phyloP scores from a whole-genome alignment of 495 filamentous ascomycete species.

The Hyaloscypha hepaticicola region DNA sequence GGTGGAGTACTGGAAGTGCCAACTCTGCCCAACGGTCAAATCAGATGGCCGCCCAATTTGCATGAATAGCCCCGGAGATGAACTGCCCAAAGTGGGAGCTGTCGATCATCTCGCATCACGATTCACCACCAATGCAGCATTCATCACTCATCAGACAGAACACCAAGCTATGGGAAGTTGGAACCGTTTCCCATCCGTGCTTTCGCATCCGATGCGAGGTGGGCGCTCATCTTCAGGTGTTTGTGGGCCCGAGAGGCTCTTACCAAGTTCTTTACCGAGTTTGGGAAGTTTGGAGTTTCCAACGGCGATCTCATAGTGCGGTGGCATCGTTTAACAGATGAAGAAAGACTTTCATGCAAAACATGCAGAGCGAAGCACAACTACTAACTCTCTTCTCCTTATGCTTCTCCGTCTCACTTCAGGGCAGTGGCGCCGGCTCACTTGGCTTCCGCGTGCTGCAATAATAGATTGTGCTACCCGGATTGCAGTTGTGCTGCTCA shows the following conservation, averaged over 20 bases:
- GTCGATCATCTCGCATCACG: conserved; percentile 13
- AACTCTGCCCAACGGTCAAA: neutral
- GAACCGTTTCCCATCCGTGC: neutral
- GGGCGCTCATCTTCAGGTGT: neutral
- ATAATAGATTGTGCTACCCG: conserved; percentile 5
- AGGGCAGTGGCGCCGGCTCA: conserved; percentile 20
- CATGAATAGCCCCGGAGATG: conserved; percentile 27
- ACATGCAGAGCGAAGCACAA: neutral
- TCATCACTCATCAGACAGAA: neutral
- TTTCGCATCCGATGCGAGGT: conserved; percentile 3
- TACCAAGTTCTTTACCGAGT: conserved; percentile 2
- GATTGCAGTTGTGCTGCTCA: neutral
- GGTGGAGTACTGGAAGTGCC: no score
- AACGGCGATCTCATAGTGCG: neutral
- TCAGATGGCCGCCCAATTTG: conserved; percentile 20
- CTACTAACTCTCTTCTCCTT: conserved; percentile 1
- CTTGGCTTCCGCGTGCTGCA: conserved; percentile 5
- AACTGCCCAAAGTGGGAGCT: conserved; percentile 19
- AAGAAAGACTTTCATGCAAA: neutral
- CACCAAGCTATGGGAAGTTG: neutral
- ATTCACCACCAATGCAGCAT: neutral
- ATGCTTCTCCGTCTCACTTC: conserved; percentile 18
- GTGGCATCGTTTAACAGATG: neutral
- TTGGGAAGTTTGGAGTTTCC: neutral
- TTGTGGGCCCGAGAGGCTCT: conserved; percentile 1